A percentile compares a stretch with the other conserved stretches of the same genome.
phyloP scores from a whole-genome alignment of 352 stramenopile species.

The Pythium biforme region DNA sequence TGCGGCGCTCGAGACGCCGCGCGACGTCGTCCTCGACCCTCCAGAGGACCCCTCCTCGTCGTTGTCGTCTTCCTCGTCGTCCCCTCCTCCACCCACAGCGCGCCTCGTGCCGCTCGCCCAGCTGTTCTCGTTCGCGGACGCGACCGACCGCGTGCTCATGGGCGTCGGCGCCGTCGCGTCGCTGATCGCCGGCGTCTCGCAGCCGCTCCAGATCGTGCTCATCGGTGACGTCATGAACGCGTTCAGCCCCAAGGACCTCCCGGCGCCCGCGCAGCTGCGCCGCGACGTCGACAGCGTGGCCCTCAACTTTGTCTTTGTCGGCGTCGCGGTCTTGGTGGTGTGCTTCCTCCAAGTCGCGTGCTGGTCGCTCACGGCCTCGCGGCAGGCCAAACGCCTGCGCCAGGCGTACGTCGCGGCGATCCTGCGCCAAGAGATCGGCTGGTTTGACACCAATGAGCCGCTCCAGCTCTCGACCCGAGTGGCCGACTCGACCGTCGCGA shows the following conservation, averaged over 20 bases:
- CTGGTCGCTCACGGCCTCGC: conserved; percentile 31
- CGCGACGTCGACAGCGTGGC: conserved; percentile 30
- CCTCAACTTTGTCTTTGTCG: conserved; percentile 26
- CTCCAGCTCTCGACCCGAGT: conserved; percentile 47
- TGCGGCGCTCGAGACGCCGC: conserved; percentile 3
- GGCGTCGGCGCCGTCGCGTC: conserved; percentile 25
- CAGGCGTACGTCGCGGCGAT: conserved; percentile 35
- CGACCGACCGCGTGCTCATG: conserved; percentile 33
- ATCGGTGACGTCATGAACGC: conserved; percentile 68
- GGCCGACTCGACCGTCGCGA: conserved; percentile 46
- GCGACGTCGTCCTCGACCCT: background rate
- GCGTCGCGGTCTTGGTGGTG: conserved; percentile 19
- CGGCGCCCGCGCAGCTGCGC: background rate
- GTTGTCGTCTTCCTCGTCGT: background rate
- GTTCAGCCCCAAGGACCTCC: conserved; percentile 45
- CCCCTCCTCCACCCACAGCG: background rate
- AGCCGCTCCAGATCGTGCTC: conserved; percentile 71
- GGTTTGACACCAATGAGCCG: conserved; percentile 48
- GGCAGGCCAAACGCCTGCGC: conserved; percentile 38
- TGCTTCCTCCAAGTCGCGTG: conserved; percentile 29
- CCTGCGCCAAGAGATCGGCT: conserved; percentile 40
- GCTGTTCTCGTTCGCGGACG: conserved; percentile 37
- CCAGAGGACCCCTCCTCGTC: background rate
- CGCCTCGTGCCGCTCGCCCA: conserved; percentile 22
- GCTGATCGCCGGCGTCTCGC: conserved; percentile 28